Percentiles rank a stretch among this genome's conserved stretches.
These are phyloP conservation scores for Rhizomucor pusillus DNA, from an alignment of 371 early-diverging fungal species.

Conservation along the genomic window DNA sequence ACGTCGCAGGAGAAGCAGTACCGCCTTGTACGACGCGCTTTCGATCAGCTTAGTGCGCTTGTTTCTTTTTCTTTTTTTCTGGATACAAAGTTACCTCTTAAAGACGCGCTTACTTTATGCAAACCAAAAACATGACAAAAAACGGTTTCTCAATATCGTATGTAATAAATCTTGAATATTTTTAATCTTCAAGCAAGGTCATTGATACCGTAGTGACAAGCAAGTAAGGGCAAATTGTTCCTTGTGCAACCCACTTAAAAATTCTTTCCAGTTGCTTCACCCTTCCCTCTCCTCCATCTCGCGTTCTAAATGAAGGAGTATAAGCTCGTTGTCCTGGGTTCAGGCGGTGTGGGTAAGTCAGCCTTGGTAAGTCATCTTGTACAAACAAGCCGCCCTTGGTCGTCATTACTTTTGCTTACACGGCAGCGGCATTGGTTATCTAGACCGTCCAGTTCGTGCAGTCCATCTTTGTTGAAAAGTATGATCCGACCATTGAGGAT, in stretches of 20 bases:
- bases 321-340: conserved; percentile 5
- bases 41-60: too few relatives aligned
- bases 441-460: conserved; percentile 16
- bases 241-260: background rate
- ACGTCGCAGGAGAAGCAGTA: too few relatives aligned
- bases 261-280: conserved; percentile 1
- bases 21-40: too few relatives aligned
- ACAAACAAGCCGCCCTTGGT: background rate
- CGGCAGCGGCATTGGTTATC: too few relatives aligned
- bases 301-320: background rate
- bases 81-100: too few relatives aligned
- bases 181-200: too few relatives aligned
- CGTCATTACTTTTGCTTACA: background rate
- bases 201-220: too few relatives aligned
- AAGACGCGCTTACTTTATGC: too few relatives aligned
- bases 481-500: conserved; percentile 92
- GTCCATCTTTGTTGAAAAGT: conserved; percentile 29
- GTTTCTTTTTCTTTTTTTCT: too few relatives aligned
- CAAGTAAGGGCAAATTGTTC: background rate
- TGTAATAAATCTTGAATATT: too few relatives aligned
- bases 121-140: too few relatives aligned
- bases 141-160: too few relatives aligned
- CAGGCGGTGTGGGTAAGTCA: conserved; percentile 1
- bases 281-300: background rate
- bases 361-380: conserved; percentile 3